Percentiles rank a stretch among this genome's conserved stretches.
phyloP scores from a whole-genome alignment of 169 alveolate genomes.

The Eimeria tenella region DNA sequence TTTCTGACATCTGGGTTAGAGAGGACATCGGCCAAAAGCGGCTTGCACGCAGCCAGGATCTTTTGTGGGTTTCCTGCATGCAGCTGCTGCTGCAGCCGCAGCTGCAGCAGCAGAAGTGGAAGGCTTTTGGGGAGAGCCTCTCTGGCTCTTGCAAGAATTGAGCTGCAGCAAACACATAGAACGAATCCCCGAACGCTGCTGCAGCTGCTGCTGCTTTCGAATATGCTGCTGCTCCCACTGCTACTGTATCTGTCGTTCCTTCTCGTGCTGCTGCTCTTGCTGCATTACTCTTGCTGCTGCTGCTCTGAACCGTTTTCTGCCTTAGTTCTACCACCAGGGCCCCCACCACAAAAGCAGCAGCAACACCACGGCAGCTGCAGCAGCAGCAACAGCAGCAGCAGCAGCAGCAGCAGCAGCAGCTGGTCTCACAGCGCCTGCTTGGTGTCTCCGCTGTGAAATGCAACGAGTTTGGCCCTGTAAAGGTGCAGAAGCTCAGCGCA shows the following conservation, averaged over 20 bases:
- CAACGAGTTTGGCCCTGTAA: slow-evolving; percentile 51
- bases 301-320: too few relatives aligned
- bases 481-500: slow-evolving; percentile 60
- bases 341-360: neutral
- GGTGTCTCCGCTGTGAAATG: slow-evolving; percentile 51
- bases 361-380: slow-evolving; percentile 4
- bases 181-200: neutral
- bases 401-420: slow-evolving; percentile 25
- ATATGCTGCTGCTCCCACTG: neutral
- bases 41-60: slow-evolving; percentile 40
- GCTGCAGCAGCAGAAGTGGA: slow-evolving; percentile 65
- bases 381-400: slow-evolving; percentile 31
- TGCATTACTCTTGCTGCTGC: neutral
- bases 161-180: slow-evolving; percentile 37
- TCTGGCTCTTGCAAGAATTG: slow-evolving; percentile 42
- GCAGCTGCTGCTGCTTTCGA: slow-evolving; percentile 31
- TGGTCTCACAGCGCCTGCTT: slow-evolving; percentile 41
- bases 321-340: neutral
- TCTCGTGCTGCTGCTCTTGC: neutral
- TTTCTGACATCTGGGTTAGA: slow-evolving; percentile 58
- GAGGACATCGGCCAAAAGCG: slow-evolving; percentile 36
- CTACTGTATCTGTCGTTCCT: neutral
- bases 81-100: slow-evolving; percentile 64
- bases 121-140: slow-evolving; percentile 25
- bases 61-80: slow-evolving; percentile 37